Percentiles rank a stretch among this genome's conserved stretches.
phyloP scores from a whole-genome alignment of 768 basidiomycete species.

The Russula lepida region DNA sequence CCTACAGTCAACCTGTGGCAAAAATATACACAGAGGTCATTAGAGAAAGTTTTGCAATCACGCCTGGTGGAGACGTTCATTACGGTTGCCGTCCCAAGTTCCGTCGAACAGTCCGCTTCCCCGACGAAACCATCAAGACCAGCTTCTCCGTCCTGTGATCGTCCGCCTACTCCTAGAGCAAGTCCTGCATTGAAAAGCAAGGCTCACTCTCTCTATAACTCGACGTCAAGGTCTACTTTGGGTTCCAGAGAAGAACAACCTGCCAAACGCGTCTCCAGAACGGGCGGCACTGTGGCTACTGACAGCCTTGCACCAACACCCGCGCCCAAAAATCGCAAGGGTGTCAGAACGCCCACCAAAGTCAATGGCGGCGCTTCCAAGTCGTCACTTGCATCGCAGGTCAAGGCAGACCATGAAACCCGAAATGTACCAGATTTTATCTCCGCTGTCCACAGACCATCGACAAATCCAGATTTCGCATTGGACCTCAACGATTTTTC shows the following conservation, averaged over 20 bases:
- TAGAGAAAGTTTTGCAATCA: constrained; percentile 65
- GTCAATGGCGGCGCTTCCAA: constrained; percentile 4
- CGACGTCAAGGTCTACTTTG: neutral
- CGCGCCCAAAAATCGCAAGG: neutral
- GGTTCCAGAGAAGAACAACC: constrained; percentile 4
- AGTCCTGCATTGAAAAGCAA: constrained; percentile 8
- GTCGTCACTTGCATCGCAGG: constrained; percentile 2
- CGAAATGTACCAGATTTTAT: constrained; percentile 52
- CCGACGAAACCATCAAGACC: neutral
- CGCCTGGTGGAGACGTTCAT: constrained; percentile 75
- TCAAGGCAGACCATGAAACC: constrained; percentile 12
- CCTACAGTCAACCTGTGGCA: constrained; percentile 33
- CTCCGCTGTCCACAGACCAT: constrained; percentile 72
- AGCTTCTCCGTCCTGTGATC: neutral
- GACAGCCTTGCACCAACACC: constrained; percentile 2
- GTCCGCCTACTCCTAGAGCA: constrained; percentile 1
- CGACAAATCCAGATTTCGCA: constrained; percentile 71
- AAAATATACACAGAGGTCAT: constrained; percentile 56
- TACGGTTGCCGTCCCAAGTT: constrained; percentile 37
- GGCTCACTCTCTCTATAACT: neutral
- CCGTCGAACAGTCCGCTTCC: neutral
- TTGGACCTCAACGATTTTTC: constrained; percentile 54
- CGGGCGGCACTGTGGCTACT: neutral
- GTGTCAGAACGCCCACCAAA: neutral
- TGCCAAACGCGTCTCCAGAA: constrained; percentile 1